Conservation (phyloP, 139 green algal species). For the Penium margaritaceum region DNA sequence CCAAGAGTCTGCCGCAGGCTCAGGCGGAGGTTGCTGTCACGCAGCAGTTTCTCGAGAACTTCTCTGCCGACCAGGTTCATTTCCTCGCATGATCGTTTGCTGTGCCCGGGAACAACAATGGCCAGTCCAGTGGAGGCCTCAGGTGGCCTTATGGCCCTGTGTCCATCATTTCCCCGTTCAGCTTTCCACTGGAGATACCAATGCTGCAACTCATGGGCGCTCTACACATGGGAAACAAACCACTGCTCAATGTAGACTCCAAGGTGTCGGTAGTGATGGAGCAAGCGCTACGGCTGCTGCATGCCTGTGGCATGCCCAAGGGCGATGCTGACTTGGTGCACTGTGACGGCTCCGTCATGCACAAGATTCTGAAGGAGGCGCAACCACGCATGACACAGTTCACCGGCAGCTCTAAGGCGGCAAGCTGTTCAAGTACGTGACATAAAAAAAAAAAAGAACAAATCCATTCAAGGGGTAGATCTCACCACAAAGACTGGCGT, state of each 20-base stretch:
- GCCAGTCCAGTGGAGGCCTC: conserved; percentile 72
- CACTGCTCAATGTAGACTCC: too few species aligned
- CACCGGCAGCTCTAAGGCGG: too few species aligned
- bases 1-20: conserved; percentile 77
- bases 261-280: conserved; percentile 83
- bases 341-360: conserved; percentile 63
- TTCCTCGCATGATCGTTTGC: conserved; percentile 80
- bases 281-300: conserved; percentile 85
- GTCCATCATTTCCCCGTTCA: conserved; percentile 91
- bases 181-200: conserved; percentile 96
- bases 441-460: too few species aligned
- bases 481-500: too few species aligned
- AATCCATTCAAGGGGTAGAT: too few species aligned
- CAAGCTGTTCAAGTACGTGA: too few species aligned
- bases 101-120: conserved; percentile 78
- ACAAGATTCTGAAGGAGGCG: conserved; percentile 61
- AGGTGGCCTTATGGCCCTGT: conserved; percentile 74
- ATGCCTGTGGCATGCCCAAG: conserved; percentile 74
- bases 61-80: conserved; percentile 61
- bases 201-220: conserved; percentile 91
- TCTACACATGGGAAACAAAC: too few species aligned
- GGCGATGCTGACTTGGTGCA: conserved; percentile 81
- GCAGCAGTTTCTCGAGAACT: conserved; percentile 83
- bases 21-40: conserved; percentile 76
- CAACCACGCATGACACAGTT: too few species aligned